Evolutionary conservation across 257 asterid genomes (phyloP).

Genomic region (Penstemon newberryi): DNA sequence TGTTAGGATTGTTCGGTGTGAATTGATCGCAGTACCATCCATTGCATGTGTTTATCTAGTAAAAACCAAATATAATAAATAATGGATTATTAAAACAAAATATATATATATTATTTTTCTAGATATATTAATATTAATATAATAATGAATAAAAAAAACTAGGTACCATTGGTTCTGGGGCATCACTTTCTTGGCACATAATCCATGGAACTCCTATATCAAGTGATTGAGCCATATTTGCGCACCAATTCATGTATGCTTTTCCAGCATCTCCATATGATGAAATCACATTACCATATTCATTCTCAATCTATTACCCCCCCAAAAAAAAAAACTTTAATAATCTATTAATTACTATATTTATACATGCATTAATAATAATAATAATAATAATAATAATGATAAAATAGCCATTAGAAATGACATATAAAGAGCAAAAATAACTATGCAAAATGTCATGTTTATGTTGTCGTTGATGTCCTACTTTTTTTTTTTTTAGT

Average conservation of each 20-base stretch:
- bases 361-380: too few relatives aligned
- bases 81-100: not conserved
- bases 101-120: too few relatives aligned
- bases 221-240: slow-evolving; percentile 56
- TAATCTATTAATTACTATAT: not conserved
- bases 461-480: too few relatives aligned
- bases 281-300: slow-evolving; percentile 61
- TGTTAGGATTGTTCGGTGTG: slow-evolving; percentile 55
- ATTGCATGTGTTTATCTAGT: slow-evolving; percentile 69
- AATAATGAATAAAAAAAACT: too few relatives aligned
- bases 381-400: too few relatives aligned
- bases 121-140: not conserved
- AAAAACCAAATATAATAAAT: not conserved
- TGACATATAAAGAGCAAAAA: too few relatives aligned
- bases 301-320: slow-evolving; percentile 71
- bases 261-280: slow-evolving; percentile 70
- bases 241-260: slow-evolving; percentile 67
- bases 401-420: too few relatives aligned
- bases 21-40: slow-evolving; percentile 72
- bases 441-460: too few relatives aligned
- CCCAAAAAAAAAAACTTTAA: not conserved
- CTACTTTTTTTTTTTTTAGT: too few relatives aligned
- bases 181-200: slow-evolving; percentile 79
- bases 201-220: slow-evolving; percentile 83
- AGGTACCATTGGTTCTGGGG: slow-evolving; percentile 64